Percentiles rank a stretch among this genome's conserved stretches.
phyloP scores from a whole-genome alignment of 805 yeast species.

The Wickerhamomyces mucosus region DNA sequence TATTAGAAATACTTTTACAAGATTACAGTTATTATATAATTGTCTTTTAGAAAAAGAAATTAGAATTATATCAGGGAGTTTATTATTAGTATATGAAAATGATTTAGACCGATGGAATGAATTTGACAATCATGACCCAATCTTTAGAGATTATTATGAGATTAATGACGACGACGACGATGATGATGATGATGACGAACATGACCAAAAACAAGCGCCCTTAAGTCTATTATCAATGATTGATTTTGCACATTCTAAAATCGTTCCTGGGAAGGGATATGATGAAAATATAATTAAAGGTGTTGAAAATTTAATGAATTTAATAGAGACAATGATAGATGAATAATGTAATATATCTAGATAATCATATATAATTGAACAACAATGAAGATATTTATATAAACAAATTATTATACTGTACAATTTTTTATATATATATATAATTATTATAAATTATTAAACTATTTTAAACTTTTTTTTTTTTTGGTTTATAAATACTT shows the following conservation, averaged over 20 bases:
- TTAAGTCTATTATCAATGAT: slow-evolving; percentile 60
- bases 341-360: slow-evolving; percentile 1
- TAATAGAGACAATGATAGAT: slow-evolving; percentile 26
- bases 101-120: slow-evolving; percentile 46
- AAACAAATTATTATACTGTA: background rate
- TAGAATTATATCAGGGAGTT: slow-evolving; percentile 60
- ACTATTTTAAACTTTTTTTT: too few relatives aligned
- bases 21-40: slow-evolving; percentile 58
- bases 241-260: slow-evolving; percentile 84
- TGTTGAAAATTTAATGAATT: slow-evolving; percentile 45
- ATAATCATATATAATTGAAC: background rate
- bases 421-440: background rate
- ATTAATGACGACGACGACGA: slow-evolving; percentile 26
- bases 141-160: slow-evolving; percentile 25
- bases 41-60: slow-evolving; percentile 55
- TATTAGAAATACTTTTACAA: slow-evolving; percentile 36
- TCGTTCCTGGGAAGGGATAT: slow-evolving; percentile 51
- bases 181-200: slow-evolving; percentile 23
- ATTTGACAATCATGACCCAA: slow-evolving; percentile 30
- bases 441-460: too few relatives aligned
- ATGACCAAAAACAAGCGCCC: slow-evolving; percentile 19
- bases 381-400: too few relatives aligned
- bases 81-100: slow-evolving; percentile 67
- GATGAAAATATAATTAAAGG: slow-evolving; percentile 71
- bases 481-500: too few relatives aligned